These are phyloP conservation scores for Kuraishia cidri DNA, from an alignment of 805 yeast genomes.

Conservation along the genomic window DNA sequence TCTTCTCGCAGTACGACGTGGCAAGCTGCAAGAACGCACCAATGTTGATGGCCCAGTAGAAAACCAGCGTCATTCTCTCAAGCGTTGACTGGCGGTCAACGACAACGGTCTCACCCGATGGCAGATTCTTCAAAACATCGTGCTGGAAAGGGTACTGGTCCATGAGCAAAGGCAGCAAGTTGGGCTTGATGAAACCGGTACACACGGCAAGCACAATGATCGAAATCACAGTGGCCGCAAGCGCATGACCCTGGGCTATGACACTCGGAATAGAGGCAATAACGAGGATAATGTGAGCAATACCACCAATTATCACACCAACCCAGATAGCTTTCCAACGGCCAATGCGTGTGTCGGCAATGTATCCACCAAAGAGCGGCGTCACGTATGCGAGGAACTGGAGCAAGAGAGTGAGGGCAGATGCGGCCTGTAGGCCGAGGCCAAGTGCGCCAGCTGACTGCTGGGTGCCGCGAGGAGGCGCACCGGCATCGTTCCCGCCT, in stretches of 20 bases:
- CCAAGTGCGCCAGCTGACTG: conserved; percentile 32
- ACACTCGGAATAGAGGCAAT: conserved; percentile 39
- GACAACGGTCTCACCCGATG: conserved; percentile 59
- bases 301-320: conserved; percentile 36
- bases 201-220: conserved; percentile 31
- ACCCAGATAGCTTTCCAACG: conserved; percentile 38
- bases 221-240: conserved; percentile 32
- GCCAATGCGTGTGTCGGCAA: conserved; percentile 40
- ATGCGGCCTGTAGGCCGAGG: conserved; percentile 33
- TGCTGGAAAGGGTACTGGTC: conserved; percentile 59
- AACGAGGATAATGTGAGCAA: conserved; percentile 37
- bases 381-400: conserved; percentile 40
- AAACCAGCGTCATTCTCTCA: conserved; percentile 29
- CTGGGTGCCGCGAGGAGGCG: conserved; percentile 21
- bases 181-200: conserved; percentile 48
- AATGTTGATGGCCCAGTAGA: conserved; percentile 47
- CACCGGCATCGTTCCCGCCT: conserved; percentile 36
- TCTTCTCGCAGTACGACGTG: conserved; percentile 40
- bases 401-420: conserved; percentile 36
- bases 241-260: conserved; percentile 25
- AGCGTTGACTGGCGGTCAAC: conserved; percentile 34
- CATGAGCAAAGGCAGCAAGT: conserved; percentile 36
- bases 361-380: conserved; percentile 43
- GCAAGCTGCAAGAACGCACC: conserved; percentile 47
- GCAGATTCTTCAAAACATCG: conserved; percentile 47